Evolutionary conservation across 1,284 basidiomycete genomes (phyloP), one percentile per base, ranked within the genome.

Genomic region (Gymnopus androsaceus): DNA sequence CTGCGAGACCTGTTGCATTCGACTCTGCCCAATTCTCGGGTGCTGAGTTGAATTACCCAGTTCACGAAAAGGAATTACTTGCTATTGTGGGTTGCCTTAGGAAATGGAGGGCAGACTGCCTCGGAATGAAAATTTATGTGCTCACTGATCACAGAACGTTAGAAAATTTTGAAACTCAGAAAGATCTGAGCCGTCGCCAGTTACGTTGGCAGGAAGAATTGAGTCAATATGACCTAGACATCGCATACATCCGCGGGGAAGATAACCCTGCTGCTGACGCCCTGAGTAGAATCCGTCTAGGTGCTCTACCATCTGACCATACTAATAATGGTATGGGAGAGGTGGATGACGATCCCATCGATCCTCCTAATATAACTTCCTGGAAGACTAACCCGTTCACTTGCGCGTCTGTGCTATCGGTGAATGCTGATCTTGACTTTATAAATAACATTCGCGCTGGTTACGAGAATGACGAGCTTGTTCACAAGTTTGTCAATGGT

Each of bases 71-170:
- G 41, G 70, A 74, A 51, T 34, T 74, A 0, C 55, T 75, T 0
- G 73, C 70, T 0, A 70, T 76, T 28, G 52, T 74, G 3, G 44
- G 63, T 0, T 69, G 69, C 0, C 55, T 72, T 4, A 61, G 66
- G 36, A 69, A 70, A 48, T 78, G 68, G 66, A 31, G 66, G 1
- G 34, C 59, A 1, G 64, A 72, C 34, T 62, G 77, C 0, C 17
- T 76, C 1, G 75, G 73, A 0, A 41, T 59, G 0, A 51, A 57
- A 1, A 72, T 79, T 51, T 48, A 58, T 0, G 61, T 79, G 1
- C 69, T 67, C 37, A 75, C 75, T 0, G 72, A 79, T 56, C 76
- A 81, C 55, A 37, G 65, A 0, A 76, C 74, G 0, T 63, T 79
- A 0, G 64, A 71, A 31, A 67, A 72, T 52, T 75, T 79, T 52